Evolutionary conservation across 495 filamentous ascomycete genomes (phyloP).

Genomic region (Penicillium tannophilum): DNA sequence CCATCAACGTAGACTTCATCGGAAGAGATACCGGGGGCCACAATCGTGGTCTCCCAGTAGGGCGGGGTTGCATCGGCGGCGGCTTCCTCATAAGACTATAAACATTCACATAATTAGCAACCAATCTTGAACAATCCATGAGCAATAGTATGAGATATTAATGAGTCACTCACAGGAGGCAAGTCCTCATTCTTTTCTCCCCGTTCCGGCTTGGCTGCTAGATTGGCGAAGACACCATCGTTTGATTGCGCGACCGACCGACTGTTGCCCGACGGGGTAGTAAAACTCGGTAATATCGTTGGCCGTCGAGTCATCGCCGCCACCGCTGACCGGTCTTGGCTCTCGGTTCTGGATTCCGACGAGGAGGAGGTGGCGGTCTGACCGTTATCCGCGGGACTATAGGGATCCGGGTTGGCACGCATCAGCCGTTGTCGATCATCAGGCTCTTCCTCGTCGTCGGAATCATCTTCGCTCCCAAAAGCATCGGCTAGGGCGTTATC

Average conservation of each 20-base stretch:
- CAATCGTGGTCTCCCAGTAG: slow-evolving; percentile 98
- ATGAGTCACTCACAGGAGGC: slow-evolving; percentile 75
- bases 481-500: slow-evolving; percentile 84
- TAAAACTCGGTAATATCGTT: slow-evolving; percentile 55
- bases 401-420: slow-evolving; percentile 60
- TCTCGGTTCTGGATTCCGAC: slow-evolving; percentile 34
- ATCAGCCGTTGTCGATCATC: slow-evolving; percentile 88
- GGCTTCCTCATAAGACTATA: slow-evolving; percentile 95
- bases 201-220: slow-evolving; percentile 86
- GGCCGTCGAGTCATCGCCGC: slow-evolving; percentile 45
- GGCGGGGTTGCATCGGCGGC: slow-evolving; percentile 95
- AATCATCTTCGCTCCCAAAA: slow-evolving; percentile 74
- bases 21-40: slow-evolving; percentile 80
- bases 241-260: slow-evolving; percentile 61
- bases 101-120: slow-evolving; percentile 24
- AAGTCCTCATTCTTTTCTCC: slow-evolving; percentile 81
- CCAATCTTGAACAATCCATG: background rate
- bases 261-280: slow-evolving; percentile 38
- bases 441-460: slow-evolving; percentile 69
- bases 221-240: slow-evolving; percentile 95
- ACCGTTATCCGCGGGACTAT: slow-evolving; percentile 33
- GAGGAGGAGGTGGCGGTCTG: slow-evolving; percentile 36
- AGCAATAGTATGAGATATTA: background rate
- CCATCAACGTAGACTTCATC: slow-evolving; percentile 98
- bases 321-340: slow-evolving; percentile 26